phyloP scores from a whole-genome alignment of 768 basidiomycete genomes.

The Phaffia australis region DNA sequence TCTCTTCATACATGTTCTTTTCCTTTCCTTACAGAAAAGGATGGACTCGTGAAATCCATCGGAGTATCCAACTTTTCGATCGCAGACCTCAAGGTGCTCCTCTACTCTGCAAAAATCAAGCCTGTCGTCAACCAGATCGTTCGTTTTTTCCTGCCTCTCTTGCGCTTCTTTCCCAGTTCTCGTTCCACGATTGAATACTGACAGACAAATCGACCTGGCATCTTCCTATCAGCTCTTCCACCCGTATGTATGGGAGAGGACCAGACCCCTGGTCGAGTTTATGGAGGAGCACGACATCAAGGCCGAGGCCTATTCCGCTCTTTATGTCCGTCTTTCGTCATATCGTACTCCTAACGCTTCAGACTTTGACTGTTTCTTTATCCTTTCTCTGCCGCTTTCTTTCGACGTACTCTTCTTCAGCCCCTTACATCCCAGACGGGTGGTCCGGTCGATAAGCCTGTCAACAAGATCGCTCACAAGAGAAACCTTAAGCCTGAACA shows the following conservation, averaged over 20 bases:
- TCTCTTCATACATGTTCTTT: not conserved
- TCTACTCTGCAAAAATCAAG: slow-evolving; percentile 47
- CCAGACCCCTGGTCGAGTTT: slow-evolving; percentile 49
- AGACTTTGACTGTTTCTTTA: no score
- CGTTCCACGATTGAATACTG: not conserved
- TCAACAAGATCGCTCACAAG: slow-evolving; percentile 48
- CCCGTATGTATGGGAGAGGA: slow-evolving; percentile 58
- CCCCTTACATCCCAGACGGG: slow-evolving; percentile 53
- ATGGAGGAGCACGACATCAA: slow-evolving; percentile 51
- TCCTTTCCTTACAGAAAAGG: slow-evolving; percentile 3
- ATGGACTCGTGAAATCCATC: slow-evolving; percentile 37
- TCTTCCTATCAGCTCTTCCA: slow-evolving; percentile 42
- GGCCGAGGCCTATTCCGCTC: slow-evolving; percentile 57
- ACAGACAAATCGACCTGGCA: slow-evolving; percentile 30
- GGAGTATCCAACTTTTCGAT: slow-evolving; percentile 61
- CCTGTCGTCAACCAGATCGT: slow-evolving; percentile 63
- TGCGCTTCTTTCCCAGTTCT: slow-evolving; percentile 16
- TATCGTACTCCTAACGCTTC: no score
- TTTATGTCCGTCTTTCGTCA: slow-evolving; percentile 43
- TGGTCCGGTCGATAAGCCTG: slow-evolving; percentile 53
- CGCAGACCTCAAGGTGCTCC: slow-evolving; percentile 46
- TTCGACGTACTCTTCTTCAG: slow-evolving; percentile 35
- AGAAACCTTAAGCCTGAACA: slow-evolving; percentile 53
- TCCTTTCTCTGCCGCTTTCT: no score
- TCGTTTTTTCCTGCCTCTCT: not conserved